Conservation (phyloP, 2,329 filamentous ascomycete genomes). For the Curvularia spicifera region DNA sequence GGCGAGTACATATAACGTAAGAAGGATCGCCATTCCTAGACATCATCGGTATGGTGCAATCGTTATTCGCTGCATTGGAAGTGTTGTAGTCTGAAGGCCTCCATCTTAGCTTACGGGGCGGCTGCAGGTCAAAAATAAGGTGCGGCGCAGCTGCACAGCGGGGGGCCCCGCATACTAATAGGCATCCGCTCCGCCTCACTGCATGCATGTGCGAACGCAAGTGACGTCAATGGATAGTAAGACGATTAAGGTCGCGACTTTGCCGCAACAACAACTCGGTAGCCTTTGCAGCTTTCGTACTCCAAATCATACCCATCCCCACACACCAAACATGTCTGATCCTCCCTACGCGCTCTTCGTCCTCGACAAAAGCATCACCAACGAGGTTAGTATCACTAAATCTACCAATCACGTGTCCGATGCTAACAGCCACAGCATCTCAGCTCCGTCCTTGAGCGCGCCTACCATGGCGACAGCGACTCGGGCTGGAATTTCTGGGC, state of each 20-base stretch:
- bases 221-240: neutral
- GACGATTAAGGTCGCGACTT: neutral
- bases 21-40: neutral
- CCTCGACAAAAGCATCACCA: conserved; percentile 13
- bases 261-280: neutral
- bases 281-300: neutral
- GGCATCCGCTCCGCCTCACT: neutral
- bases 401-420: neutral
- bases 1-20: neutral
- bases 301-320: neutral
- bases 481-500: conserved; percentile 16
- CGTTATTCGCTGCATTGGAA: neutral
- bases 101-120: neutral
- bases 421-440: conserved; percentile 10
- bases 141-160: neutral
- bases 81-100: neutral
- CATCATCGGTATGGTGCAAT: neutral
- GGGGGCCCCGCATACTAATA: neutral
- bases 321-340: neutral
- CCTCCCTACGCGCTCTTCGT: conserved; percentile 21
- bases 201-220: neutral
- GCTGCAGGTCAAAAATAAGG: conserved; percentile 1
- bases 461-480: conserved; percentile 3
- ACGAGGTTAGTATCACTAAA: conserved; percentile 6
- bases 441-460: conserved; percentile 8